Conservation (phyloP, 805 yeast genomes). For the Saitoella complicata region DNA sequence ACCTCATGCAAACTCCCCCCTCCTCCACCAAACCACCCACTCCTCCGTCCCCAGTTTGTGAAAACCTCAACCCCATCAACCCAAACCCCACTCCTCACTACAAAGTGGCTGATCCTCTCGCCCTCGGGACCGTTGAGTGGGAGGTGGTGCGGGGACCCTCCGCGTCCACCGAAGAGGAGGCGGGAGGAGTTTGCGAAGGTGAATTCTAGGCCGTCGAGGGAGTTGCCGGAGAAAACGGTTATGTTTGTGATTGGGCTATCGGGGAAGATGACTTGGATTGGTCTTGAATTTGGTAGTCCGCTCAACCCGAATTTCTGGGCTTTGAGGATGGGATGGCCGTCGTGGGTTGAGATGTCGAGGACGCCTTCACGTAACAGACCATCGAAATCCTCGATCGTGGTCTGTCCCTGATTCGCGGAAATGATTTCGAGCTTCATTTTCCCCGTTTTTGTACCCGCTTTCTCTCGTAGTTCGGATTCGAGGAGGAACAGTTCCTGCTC, state of each 20-base stretch:
- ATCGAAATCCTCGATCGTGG: conserved; percentile 37
- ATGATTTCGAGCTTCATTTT: conserved; percentile 36
- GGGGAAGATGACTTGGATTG: background rate
- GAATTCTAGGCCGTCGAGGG: conserved; percentile 68
- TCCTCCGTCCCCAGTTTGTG: conserved; percentile 24
- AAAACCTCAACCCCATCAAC: conserved; percentile 69
- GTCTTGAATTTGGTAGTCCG: conserved; percentile 9
- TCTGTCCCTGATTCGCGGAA: conserved; percentile 45
- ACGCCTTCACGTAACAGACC: conserved; percentile 4
- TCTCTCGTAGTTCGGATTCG: conserved; percentile 28
- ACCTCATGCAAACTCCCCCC: conserved; percentile 52
- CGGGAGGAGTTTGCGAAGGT: conserved; percentile 18
- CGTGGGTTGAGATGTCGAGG: background rate
- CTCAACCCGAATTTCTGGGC: background rate
- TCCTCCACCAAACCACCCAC: conserved; percentile 16
- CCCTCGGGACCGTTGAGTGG: conserved; percentile 41
- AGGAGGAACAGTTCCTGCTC: conserved; percentile 35
- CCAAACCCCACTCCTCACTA: conserved; percentile 70
- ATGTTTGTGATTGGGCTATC: background rate
- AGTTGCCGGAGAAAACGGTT: conserved; percentile 35
- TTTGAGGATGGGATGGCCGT: no score
- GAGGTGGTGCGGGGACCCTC: conserved; percentile 30
- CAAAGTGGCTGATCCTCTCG: conserved; percentile 45
- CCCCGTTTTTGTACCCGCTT: conserved; percentile 19
- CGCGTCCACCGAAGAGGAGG: conserved; percentile 23